Conservation (phyloP, 2,329 filamentous ascomycete species). For the Microsporum audouinii region DNA sequence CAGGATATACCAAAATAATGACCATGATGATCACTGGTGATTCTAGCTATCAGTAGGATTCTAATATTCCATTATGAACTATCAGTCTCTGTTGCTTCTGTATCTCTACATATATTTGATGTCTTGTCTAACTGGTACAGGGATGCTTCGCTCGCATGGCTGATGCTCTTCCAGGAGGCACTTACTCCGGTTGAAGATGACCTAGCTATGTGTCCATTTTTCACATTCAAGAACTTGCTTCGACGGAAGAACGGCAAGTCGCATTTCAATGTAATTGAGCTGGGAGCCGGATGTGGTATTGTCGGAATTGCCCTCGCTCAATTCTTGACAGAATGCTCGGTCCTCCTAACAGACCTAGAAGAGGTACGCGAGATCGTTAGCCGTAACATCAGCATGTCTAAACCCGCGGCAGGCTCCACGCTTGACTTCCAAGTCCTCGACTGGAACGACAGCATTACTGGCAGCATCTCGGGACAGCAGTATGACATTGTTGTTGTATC, state of each 20-base stretch:
- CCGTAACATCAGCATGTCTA: slow-evolving; percentile 42
- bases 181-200: neutral
- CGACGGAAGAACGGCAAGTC: slow-evolving; percentile 17
- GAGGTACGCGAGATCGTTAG: slow-evolving; percentile 51
- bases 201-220: slow-evolving; percentile 14
- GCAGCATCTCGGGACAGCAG: slow-evolving; percentile 24
- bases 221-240: slow-evolving; percentile 25
- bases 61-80: neutral
- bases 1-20: neutral
- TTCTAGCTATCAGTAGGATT: slow-evolving; percentile 2
- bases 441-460: slow-evolving; percentile 48
- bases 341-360: slow-evolving; percentile 54
- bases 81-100: neutral
- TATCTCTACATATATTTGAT: neutral
- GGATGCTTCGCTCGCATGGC: slow-evolving; percentile 50
- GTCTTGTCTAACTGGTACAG: slow-evolving; percentile 18
- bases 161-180: slow-evolving; percentile 38
- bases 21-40: neutral
- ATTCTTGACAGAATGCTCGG: slow-evolving; percentile 39
- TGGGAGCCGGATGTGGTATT: slow-evolving; percentile 58
- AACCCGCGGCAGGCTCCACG: slow-evolving; percentile 32
- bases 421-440: slow-evolving; percentile 46
- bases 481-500: slow-evolving; percentile 54
- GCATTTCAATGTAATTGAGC: slow-evolving; percentile 46
- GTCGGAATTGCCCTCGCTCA: slow-evolving; percentile 54